phyloP scores from a whole-genome alignment of 768 basidiomycete genomes.

The Lactifluus pinguis region DNA sequence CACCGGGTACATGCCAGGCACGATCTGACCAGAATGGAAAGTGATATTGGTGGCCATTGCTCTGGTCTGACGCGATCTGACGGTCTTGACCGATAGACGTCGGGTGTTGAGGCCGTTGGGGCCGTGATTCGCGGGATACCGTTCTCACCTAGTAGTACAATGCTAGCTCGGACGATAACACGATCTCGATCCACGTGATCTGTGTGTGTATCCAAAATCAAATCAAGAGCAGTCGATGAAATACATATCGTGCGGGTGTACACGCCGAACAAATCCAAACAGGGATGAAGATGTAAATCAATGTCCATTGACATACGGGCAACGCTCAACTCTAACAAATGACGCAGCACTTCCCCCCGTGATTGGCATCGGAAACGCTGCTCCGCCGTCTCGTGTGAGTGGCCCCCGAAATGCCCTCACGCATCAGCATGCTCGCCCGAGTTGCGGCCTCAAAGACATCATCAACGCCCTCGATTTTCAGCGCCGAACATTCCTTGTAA shows the following conservation, averaged over 20 bases:
- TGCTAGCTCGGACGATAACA: background rate
- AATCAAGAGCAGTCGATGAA: background rate
- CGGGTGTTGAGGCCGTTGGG: background rate
- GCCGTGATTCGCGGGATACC: background rate
- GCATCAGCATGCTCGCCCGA: slow-evolving; percentile 90
- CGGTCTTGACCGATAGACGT: background rate
- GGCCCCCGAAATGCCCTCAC: slow-evolving; percentile 62
- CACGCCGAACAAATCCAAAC: background rate
- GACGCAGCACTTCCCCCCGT: slow-evolving; percentile 15
- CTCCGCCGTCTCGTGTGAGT: slow-evolving; percentile 30
- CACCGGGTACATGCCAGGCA: background rate
- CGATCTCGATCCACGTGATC: background rate
- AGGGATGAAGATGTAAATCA: background rate
- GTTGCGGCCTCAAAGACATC: slow-evolving; percentile 98
- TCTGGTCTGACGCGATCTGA: too few relatives aligned
- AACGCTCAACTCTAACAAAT: slow-evolving; percentile 13
- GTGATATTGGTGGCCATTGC: slow-evolving; percentile 39
- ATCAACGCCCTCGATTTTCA: slow-evolving; percentile 88
- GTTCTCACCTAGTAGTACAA: background rate
- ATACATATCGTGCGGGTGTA: slow-evolving; percentile 1
- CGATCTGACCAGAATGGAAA: slow-evolving; percentile 10
- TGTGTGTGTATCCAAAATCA: background rate
- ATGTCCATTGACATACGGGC: slow-evolving; percentile 3
- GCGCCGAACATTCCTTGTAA: slow-evolving; percentile 91
- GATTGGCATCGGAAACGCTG: slow-evolving; percentile 12